These are phyloP conservation scores for Puccinia triticina DNA, from an alignment of 1,284 basidiomycete genomes.

Conservation along the genomic window DNA sequence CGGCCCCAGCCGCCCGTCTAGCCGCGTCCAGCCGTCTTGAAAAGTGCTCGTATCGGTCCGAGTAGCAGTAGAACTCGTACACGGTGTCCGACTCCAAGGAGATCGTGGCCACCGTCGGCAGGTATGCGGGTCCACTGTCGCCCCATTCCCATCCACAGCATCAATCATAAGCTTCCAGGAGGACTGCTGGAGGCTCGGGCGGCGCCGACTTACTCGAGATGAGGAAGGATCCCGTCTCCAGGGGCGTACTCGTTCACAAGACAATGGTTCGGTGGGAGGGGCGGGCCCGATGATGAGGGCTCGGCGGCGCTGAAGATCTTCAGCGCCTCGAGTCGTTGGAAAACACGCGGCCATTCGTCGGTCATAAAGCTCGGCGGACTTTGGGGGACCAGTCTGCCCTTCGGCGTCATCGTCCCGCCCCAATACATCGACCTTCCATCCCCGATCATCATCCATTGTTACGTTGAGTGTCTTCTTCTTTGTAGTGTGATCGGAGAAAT, in stretches of 20 bases:
- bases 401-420: conserved; percentile 72
- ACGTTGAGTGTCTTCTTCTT: background rate
- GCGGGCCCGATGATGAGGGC: background rate
- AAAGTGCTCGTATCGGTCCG: conserved; percentile 55
- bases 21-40: background rate
- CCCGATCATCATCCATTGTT: too few relatives aligned
- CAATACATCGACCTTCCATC: conserved; percentile 49
- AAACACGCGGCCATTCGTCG: conserved; percentile 69
- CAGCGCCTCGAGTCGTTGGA: conserved; percentile 68
- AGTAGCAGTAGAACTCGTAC: conserved; percentile 80
- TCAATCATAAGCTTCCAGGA: too few relatives aligned
- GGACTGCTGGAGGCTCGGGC: background rate
- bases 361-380: conserved; percentile 70
- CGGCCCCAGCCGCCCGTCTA: background rate
- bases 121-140: conserved; percentile 87
- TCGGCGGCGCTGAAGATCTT: conserved; percentile 64
- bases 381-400: conserved; percentile 68
- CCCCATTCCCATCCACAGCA: too few relatives aligned
- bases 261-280: conserved; percentile 73
- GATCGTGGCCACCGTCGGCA: conserved; percentile 83
- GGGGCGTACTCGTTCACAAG: conserved; percentile 84
- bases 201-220: conserved; percentile 66
- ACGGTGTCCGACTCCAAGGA: conserved; percentile 81
- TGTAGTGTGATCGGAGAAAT: background rate
- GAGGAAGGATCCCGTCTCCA: conserved; percentile 76